Percentiles rank a stretch among this genome's conserved stretches.
These are phyloP conservation scores for Pythium utonaiense DNA, from an alignment of 352 stramenopile species.

Conservation along the genomic window DNA sequence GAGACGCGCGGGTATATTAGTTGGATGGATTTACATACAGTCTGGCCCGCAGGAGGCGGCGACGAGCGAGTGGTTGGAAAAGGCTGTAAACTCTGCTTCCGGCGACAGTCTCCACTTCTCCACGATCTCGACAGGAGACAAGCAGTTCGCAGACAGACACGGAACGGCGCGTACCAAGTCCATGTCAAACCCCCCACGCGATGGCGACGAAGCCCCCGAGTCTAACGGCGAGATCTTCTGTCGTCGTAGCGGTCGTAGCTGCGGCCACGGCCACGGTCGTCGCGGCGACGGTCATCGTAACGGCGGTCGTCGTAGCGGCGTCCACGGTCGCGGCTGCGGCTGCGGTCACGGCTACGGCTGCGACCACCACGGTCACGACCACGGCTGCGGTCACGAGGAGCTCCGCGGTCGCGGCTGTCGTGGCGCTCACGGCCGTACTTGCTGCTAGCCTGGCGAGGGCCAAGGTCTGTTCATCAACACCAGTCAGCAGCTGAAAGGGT, in stretches of 20 bases:
- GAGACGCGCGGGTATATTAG: constrained; percentile 26
- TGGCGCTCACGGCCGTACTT: constrained; percentile 51
- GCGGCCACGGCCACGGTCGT: constrained; percentile 49
- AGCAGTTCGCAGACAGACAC: neutral
- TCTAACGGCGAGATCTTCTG: constrained; percentile 30
- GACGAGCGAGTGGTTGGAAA: constrained; percentile 9
- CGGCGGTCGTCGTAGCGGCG: constrained; percentile 38
- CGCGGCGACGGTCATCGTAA: constrained; percentile 46
- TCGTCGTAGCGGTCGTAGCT: constrained; percentile 40
- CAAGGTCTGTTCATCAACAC: constrained; percentile 41
- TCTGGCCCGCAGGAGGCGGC: constrained; percentile 17
- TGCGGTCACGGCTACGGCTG: constrained; percentile 42
- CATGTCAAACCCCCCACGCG: neutral
- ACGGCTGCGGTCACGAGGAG: constrained; percentile 22
- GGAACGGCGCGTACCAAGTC: neutral
- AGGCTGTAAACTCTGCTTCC: constrained; percentile 12
- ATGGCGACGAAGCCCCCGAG: neutral
- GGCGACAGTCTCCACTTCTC: constrained; percentile 10
- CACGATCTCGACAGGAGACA: neutral
- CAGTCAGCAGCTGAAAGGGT: neutral
- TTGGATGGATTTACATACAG: constrained; percentile 25
- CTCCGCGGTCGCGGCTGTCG: constrained; percentile 18
- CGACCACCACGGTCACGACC: constrained; percentile 27
- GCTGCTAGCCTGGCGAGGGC: constrained; percentile 61
- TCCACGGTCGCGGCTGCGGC: constrained; percentile 34